These are phyloP conservation scores for Gonium pectorale DNA, from an alignment of 139 green algal species.

Conservation along the genomic window DNA sequence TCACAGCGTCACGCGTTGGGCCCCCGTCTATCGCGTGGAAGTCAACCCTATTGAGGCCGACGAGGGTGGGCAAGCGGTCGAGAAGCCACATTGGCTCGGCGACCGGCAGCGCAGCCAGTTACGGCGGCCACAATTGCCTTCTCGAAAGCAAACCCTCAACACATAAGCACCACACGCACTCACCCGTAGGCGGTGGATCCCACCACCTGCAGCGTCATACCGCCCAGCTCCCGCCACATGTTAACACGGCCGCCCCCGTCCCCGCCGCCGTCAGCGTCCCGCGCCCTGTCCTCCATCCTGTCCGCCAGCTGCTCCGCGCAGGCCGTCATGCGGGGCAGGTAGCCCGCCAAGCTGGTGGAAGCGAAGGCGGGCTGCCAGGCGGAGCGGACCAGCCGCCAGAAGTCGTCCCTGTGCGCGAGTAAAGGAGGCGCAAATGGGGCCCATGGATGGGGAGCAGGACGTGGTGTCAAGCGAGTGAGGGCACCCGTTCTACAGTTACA, in stretches of 20 bases:
- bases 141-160: too few species aligned
- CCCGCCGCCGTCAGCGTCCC: background rate
- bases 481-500: background rate
- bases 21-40: too few species aligned
- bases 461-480: background rate
- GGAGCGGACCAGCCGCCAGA: constrained; percentile 52
- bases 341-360: constrained; percentile 54
- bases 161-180: background rate
- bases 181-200: constrained; percentile 73
- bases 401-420: constrained; percentile 30
- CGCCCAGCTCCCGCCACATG: constrained; percentile 59
- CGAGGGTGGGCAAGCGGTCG: too few species aligned
- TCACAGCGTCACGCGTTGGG: background rate
- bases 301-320: constrained; percentile 50
- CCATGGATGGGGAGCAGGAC: too few species aligned
- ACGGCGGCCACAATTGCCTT: too few species aligned
- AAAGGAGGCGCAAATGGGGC: background rate
- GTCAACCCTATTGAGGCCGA: too few species aligned
- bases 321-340: constrained; percentile 61
- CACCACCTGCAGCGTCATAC: constrained; percentile 71
- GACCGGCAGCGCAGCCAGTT: too few species aligned
- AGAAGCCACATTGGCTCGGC: too few species aligned
- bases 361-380: constrained; percentile 69
- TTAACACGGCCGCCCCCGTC: constrained; percentile 54
- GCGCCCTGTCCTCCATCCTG: background rate